Base-by-base conservation (phyloP, 2,329 filamentous ascomycete genomes). In the Coniochaeta prunicola region DNA sequence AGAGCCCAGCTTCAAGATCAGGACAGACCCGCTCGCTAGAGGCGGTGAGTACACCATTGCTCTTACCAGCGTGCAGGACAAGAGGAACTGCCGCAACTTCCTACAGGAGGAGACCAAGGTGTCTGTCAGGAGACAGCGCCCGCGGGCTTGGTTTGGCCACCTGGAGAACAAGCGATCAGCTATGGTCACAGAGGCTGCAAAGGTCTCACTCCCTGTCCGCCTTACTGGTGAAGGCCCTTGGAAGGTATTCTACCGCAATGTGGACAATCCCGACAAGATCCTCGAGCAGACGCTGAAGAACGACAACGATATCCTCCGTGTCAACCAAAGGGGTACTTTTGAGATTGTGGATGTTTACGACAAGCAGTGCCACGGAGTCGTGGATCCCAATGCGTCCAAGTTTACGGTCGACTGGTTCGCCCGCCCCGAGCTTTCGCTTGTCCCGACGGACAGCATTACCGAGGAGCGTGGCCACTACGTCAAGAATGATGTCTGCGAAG, bases 21-120 rank as follows among this genome's bases (percentile, higher is more conserved):
- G 84, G 63, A 97, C 93, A 0, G 83, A 88, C 2, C 79, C 82
- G 19, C 77, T 99, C 45, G 79, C 80, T 7, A 88, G 89, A 69
- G 94, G 94, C 60, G 94, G 94, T 58, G 92, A 97, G 67, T 97
- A 97, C 71, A 90, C 89, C 12, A 76, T 99, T 60, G 87, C 92
- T 53, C 78, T 99, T 61, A 91, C 88, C 57, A 93, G 88, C 65
- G 84, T 99, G 58, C 90, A 91, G 64, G 94, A 99, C 69, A 87
- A 83, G 69, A 88, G 90, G 59, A 89, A 88, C 45, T 99, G 94
- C 75, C 92, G 92, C 67, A 91, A 90, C 57, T 88, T 89, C 69
- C 74, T 97, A 59, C 89, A 94, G 67, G 89, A 94, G 59, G 90
- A 93, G 70, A 82, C 88, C 57, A 93, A 90, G 73, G 89, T 99